Evolutionary conservation across 2,329 filamentous ascomycete genomes (phyloP), one percentile per base, ranked within the genome.

Genomic region (Lithohypha guttulata): DNA sequence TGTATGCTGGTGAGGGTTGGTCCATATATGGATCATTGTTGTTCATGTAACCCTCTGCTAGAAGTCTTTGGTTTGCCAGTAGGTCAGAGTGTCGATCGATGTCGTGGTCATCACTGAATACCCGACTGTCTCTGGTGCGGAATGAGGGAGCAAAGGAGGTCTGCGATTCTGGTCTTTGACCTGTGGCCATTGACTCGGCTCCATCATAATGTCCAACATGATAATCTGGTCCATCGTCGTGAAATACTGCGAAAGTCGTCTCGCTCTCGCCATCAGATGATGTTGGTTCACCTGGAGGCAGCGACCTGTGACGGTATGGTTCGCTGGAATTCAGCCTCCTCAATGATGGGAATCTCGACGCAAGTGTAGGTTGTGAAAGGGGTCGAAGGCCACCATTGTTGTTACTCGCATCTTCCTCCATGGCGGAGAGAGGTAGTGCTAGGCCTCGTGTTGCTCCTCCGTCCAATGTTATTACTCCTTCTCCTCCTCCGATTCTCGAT

Each of bases 271-370:
- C 46, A 40, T 50, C 48, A n/a, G 47, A 50, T 41, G 47, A 47
- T 37, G 44, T 42, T 33, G 44, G 43, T 21, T 43, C 42, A 35
- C 50, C 48, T 19, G 49, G 44, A 38, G 49, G 49, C 39, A 52
- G 36, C 21, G 49, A 50, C 20, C 48, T 42, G 32, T 50, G 49
- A 41, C 47, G 45, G 23, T 50, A 50, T 20, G 48, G 44, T 35
- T 52, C 49, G 28, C 46, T 47, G 4, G 45, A 49, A 26, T 50
- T 50, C 29, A 50, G 33, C 14, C 48, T 43, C 42, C 49, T 41
- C 36, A 52, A 34, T 35, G 49, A 52, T n/a, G 49, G 49, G 35
- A 52, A 52, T 40, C 49, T 47, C 36, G 49, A 52, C 27, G 49
- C 49, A 29, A 47, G 33, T 15, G 40, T 44, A 3, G 49, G 49